These are phyloP conservation scores for Rhodotorula graminis DNA, from an alignment of 768 basidiomycete species.

Conservation along the genomic window DNA sequence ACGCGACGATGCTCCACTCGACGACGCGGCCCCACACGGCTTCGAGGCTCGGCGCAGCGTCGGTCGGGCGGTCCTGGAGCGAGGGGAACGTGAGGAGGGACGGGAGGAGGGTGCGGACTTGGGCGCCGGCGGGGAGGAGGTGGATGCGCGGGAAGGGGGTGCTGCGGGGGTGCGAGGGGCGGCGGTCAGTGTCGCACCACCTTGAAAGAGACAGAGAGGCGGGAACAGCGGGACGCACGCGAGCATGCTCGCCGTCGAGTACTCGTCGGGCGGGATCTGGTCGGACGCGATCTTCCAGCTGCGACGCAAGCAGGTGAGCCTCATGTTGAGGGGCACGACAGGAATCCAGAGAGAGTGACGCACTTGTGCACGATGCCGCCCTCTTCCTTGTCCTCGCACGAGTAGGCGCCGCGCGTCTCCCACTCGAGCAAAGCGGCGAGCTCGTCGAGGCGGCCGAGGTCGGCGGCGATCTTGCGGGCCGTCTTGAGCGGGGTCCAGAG, in stretches of 20 bases:
- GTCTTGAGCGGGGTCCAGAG: conserved; percentile 23
- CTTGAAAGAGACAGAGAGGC: too few species aligned
- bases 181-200: too few species aligned
- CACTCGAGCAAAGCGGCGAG: conserved; percentile 21
- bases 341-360: background rate
- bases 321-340: too few species aligned
- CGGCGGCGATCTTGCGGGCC: conserved; percentile 8
- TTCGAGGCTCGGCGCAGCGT: background rate
- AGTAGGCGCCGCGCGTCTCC: conserved; percentile 29
- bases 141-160: conserved; percentile 24
- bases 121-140: conserved; percentile 17
- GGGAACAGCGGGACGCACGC: background rate
- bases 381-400: conserved; percentile 32
- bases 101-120: conserved; percentile 32
- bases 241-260: conserved; percentile 31
- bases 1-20: conserved; percentile 20
- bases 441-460: conserved; percentile 15
- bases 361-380: conserved; percentile 32
- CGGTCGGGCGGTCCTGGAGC: background rate
- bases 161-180: background rate
- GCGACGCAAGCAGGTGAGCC: background rate
- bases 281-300: conserved; percentile 31
- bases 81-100: background rate
- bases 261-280: conserved; percentile 9
- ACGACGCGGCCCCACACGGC: background rate